These are phyloP conservation scores for Handroanthus guayacan DNA, from an alignment of 257 asterid genomes.

Conservation along the genomic window DNA sequence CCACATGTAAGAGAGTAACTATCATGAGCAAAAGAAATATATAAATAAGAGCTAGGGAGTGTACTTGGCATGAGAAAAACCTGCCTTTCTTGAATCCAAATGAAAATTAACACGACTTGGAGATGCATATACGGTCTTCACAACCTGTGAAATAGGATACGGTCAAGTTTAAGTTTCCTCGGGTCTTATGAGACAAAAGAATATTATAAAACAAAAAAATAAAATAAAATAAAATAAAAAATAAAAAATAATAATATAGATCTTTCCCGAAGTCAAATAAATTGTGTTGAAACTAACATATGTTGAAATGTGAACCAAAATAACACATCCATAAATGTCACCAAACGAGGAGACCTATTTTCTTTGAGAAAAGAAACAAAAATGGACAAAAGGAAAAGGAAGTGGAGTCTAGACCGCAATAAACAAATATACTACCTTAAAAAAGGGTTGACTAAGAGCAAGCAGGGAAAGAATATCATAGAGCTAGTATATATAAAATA, in stretches of 20 bases:
- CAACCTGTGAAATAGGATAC: slow-evolving; percentile 62
- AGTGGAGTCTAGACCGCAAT: slow-evolving; percentile 15
- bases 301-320: neutral
- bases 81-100: slow-evolving; percentile 95
- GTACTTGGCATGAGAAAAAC: slow-evolving; percentile 41
- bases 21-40: slow-evolving; percentile 29
- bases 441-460: too few relatives aligned
- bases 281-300: neutral
- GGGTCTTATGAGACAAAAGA: slow-evolving; percentile 25
- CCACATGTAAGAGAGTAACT: slow-evolving; percentile 35
- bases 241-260: slow-evolving; percentile 6
- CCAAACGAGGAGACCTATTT: neutral
- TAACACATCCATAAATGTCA: neutral
- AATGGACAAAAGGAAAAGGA: neutral
- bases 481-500: neutral
- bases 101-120: slow-evolving; percentile 97
- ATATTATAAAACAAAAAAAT: slow-evolving; percentile 18
- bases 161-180: slow-evolving; percentile 24
- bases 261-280: slow-evolving; percentile 4
- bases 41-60: slow-evolving; percentile 23
- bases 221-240: neutral
- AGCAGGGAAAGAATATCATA: neutral
- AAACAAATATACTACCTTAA: slow-evolving; percentile 5
- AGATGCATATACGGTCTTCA: slow-evolving; percentile 98
- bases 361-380: neutral